These are phyloP conservation scores for Kuraishia hungarica DNA, from an alignment of 805 yeast species.

Conservation along the genomic window DNA sequence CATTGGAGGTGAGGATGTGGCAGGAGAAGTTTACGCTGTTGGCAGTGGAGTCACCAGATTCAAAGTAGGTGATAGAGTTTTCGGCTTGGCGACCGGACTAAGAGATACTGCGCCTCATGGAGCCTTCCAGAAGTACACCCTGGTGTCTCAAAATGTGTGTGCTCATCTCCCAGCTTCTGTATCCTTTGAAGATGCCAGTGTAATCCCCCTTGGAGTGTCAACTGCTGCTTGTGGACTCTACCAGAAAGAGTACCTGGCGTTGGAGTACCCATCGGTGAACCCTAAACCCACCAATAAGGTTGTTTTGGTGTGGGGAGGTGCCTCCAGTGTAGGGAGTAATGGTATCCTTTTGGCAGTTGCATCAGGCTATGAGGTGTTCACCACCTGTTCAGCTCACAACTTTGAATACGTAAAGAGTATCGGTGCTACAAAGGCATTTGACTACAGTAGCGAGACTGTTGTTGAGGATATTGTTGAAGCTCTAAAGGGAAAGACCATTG, in stretches of 20 bases:
- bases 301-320: constrained; percentile 8
- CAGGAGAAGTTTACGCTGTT: constrained; percentile 6
- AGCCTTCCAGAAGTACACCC: constrained; percentile 6
- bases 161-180: constrained; percentile 4
- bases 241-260: neutral
- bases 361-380: constrained; percentile 8
- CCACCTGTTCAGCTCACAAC: constrained; percentile 6
- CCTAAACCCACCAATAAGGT: constrained; percentile 2
- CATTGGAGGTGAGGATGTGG: constrained; percentile 6
- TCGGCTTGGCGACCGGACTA: constrained; percentile 1
- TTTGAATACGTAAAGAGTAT: constrained; percentile 3
- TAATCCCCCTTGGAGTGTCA: constrained; percentile 3
- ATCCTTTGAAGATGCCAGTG: constrained; percentile 5
- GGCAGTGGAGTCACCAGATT: constrained; percentile 5
- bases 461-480: constrained; percentile 3
- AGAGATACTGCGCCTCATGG: neutral
- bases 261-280: neutral
- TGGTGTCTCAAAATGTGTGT: neutral
- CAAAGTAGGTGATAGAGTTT: constrained; percentile 7
- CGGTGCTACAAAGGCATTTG: constrained; percentile 8
- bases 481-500: constrained; percentile 17
- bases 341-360: constrained; percentile 7
- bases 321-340: constrained; percentile 6
- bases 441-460: constrained; percentile 5
- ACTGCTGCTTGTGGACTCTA: constrained; percentile 6